Conservation (phyloP, 176 grass and related monocot genomes). For the Cocos nucifera region DNA sequence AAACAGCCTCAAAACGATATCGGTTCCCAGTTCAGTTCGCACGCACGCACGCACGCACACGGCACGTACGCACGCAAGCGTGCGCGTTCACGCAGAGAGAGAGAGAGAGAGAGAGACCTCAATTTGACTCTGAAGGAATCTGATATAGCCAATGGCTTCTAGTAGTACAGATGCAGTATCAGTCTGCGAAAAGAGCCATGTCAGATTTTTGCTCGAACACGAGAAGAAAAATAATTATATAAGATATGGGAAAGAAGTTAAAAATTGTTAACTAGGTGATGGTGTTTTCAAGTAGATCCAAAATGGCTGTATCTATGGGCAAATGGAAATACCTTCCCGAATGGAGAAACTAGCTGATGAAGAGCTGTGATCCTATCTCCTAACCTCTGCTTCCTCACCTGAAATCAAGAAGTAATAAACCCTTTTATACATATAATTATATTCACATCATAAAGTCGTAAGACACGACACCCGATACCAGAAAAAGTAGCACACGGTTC, state of each 20-base stretch:
- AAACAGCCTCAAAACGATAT: slow-evolving; percentile 4
- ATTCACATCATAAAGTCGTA: too few relatives aligned
- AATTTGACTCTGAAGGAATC: slow-evolving; percentile 69
- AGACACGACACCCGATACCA: too few relatives aligned
- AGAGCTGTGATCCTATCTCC: slow-evolving; percentile 79
- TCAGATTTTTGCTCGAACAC: slow-evolving; percentile 48
- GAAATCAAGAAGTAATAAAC: slow-evolving; percentile 13
- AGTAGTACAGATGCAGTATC: slow-evolving; percentile 79
- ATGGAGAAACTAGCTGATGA: slow-evolving; percentile 81
- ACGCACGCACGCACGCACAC: too few relatives aligned
- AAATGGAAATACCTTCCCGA: slow-evolving; percentile 55
- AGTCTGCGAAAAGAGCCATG: slow-evolving; percentile 46
- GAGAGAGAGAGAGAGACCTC: slow-evolving; percentile 45
- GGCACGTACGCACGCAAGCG: background rate
- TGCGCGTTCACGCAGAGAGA: background rate
- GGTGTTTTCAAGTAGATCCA: too few relatives aligned
- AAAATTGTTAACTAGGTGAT: too few relatives aligned
- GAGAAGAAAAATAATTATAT: slow-evolving; percentile 17
- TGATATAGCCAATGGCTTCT: slow-evolving; percentile 76
- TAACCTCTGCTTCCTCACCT: slow-evolving; percentile 77
- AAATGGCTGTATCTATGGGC: background rate
- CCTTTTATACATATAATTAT: too few relatives aligned
- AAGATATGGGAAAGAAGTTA: too few relatives aligned
- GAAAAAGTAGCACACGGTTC: too few relatives aligned
- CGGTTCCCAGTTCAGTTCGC: slow-evolving; percentile 30